These are phyloP conservation scores for Pleurotus salmoneostramineus DNA, from an alignment of 768 basidiomycete genomes.

Conservation along the genomic window DNA sequence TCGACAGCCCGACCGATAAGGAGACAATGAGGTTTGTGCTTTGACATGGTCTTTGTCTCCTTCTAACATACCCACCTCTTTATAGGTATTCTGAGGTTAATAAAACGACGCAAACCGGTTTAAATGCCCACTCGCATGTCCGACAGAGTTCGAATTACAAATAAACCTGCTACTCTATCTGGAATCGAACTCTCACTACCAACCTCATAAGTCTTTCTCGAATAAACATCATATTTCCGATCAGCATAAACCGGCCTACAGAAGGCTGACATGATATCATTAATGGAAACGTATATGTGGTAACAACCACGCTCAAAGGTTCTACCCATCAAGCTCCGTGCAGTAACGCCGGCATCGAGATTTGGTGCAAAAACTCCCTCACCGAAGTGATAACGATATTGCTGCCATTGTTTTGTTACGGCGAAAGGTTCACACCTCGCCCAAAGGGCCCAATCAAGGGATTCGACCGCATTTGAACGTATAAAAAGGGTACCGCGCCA, in stretches of 20 bases:
- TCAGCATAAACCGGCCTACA: not conserved
- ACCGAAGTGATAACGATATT: conserved; percentile 6
- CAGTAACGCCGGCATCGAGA: conserved; percentile 6
- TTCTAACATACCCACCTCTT: not conserved
- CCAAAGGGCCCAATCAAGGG: conserved; percentile 7
- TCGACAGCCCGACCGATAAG: not conserved
- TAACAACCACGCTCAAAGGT: not conserved
- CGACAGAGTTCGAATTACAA: not conserved
- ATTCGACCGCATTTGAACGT: not conserved
- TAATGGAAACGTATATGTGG: not conserved
- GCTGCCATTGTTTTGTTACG: not conserved
- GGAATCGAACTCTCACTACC: not conserved
- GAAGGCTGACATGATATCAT: conserved; percentile 6
- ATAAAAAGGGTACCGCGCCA: not conserved
- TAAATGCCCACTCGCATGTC: not conserved
- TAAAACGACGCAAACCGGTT: not conserved
- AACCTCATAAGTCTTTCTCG: not conserved
- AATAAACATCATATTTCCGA: not conserved
- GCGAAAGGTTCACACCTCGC: conserved; percentile 4
- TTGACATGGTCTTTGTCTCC: not conserved
- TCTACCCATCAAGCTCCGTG: conserved; percentile 8
- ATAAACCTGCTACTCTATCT: not conserved
- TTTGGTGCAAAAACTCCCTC: not conserved
- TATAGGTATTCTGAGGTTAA: not conserved
- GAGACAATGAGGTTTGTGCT: not conserved